Conservation (phyloP, 2,329 filamentous ascomycete species). For the Ophiostoma himal-ulmi region DNA sequence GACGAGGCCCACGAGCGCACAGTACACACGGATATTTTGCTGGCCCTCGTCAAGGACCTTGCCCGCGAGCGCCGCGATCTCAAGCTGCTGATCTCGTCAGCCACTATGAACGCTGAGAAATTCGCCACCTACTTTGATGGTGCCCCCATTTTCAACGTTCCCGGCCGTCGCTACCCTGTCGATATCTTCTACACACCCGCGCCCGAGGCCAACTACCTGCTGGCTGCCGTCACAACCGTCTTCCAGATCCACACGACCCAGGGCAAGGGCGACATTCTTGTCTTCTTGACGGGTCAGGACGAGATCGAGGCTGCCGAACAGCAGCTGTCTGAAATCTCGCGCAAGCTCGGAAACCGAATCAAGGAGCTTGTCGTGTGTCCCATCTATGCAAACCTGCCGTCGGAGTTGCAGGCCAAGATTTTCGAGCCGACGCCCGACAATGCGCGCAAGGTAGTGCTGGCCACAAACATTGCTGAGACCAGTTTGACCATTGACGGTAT, state of each 20-base stretch:
- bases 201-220: slow-evolving; percentile 89
- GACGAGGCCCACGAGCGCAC: slow-evolving; percentile 96
- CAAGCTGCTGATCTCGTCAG: slow-evolving; percentile 86
- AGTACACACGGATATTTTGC: slow-evolving; percentile 81
- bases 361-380: slow-evolving; percentile 86
- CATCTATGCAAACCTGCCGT: slow-evolving; percentile 89
- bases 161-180: slow-evolving; percentile 80
- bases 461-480: slow-evolving; percentile 96
- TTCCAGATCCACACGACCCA: slow-evolving; percentile 93
- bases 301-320: slow-evolving; percentile 87
- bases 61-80: slow-evolving; percentile 76
- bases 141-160: slow-evolving; percentile 90
- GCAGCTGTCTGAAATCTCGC: slow-evolving; percentile 76
- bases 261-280: slow-evolving; percentile 78
- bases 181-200: slow-evolving; percentile 86
- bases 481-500: slow-evolving; percentile 94
- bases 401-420: slow-evolving; percentile 85
- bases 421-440: slow-evolving; percentile 87
- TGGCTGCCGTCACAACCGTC: slow-evolving; percentile 83
- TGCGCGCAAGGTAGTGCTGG: slow-evolving; percentile 83
- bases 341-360: slow-evolving; percentile 77
- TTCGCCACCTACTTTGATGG: slow-evolving; percentile 90
- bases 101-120: slow-evolving; percentile 89
- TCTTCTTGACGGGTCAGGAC: slow-evolving; percentile 93
- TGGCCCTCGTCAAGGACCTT: slow-evolving; percentile 84